A percentile compares a stretch with the other conserved stretches of the same genome.
These are phyloP conservation scores for Rosa chinensis DNA, from an alignment of 306 rosid genomes.

Conservation along the genomic window DNA sequence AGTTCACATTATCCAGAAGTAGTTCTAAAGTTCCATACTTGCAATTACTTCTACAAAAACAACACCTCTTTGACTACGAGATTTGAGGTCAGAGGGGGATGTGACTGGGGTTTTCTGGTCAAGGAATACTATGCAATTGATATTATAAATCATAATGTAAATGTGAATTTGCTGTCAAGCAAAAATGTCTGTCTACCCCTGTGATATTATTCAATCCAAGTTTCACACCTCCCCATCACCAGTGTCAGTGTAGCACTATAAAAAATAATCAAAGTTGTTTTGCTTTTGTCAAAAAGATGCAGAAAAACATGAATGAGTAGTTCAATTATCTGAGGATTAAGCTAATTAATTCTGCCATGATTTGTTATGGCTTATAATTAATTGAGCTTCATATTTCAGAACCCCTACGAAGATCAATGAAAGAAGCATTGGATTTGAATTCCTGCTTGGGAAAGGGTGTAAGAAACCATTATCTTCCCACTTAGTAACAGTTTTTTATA, in stretches of 20 bases:
- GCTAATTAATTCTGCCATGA: slow-evolving; percentile 1
- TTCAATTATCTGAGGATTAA: slow-evolving; percentile 3
- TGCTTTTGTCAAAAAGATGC: background rate
- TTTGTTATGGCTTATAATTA: background rate
- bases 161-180: background rate
- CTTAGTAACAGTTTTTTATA: background rate
- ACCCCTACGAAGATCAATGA: background rate
- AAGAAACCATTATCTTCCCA: background rate
- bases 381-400: background rate
- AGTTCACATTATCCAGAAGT: slow-evolving; percentile 9
- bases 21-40: background rate
- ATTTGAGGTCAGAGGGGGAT: slow-evolving; percentile 15
- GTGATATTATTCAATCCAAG: background rate
- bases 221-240: slow-evolving; percentile 16
- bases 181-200: background rate
- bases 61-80: background rate
- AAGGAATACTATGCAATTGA: background rate
- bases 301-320: slow-evolving; percentile 10
- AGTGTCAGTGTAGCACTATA: background rate
- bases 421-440: background rate
- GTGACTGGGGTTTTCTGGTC: background rate
- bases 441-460: background rate
- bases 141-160: background rate
- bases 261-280: slow-evolving; percentile 1
- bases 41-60: background rate